A percentile compares a stretch with the other conserved stretches of the same genome.
Conservation (phyloP, 208 protist species). For the Leptomonas seymouri region DNA sequence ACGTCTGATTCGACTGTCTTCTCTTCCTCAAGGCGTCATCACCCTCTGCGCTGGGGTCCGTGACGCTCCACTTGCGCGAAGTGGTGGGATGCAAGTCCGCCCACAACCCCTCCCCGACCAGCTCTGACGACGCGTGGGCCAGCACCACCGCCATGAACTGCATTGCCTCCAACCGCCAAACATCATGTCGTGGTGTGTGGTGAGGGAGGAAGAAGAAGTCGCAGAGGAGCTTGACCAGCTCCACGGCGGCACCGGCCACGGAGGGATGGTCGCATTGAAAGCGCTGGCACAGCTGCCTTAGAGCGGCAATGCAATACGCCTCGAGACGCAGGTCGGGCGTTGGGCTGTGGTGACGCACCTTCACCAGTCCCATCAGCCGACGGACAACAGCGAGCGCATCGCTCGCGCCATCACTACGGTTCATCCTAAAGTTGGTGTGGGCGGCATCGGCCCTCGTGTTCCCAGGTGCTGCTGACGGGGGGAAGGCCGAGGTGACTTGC, state of each 20-base stretch:
- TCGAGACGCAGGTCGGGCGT: conserved; percentile 57
- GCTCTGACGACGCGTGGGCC: conserved; percentile 36
- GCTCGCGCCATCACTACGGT: background rate
- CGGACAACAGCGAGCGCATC: conserved; percentile 14
- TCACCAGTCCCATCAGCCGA: conserved; percentile 31
- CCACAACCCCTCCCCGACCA: conserved; percentile 48
- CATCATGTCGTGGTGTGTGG: conserved; percentile 52
- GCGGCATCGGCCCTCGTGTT: background rate
- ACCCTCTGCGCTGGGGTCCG: no score
- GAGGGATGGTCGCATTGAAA: conserved; percentile 53
- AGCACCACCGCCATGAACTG: conserved; percentile 53
- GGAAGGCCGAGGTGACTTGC: conserved; percentile 28
- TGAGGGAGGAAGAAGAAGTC: conserved; percentile 51
- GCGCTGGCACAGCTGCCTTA: conserved; percentile 40
- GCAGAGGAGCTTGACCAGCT: conserved; percentile 56
- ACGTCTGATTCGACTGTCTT: background rate
- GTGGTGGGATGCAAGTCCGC: conserved; percentile 20
- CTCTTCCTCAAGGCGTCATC: background rate
- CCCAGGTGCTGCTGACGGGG: conserved; percentile 3
- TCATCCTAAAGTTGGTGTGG: background rate
- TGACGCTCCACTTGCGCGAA: background rate
- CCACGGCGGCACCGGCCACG: conserved; percentile 32
- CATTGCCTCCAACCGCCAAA: conserved; percentile 72
- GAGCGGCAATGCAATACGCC: conserved; percentile 47
- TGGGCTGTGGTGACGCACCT: conserved; percentile 43